phyloP scores from a whole-genome alignment of 768 basidiomycete species.

The Phaeolepiota aurea region DNA sequence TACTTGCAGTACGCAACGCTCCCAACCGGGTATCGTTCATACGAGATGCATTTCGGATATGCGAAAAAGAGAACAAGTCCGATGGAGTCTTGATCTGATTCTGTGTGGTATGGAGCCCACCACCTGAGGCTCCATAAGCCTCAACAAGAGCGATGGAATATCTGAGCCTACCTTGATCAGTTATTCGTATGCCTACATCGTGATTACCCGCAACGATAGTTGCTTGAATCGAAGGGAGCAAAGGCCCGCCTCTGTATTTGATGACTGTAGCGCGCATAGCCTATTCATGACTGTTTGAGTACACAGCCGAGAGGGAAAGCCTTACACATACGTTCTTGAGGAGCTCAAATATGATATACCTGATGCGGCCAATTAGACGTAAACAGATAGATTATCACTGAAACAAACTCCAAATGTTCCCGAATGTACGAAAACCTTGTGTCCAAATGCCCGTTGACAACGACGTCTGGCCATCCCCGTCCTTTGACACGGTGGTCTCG shows the following conservation, averaged over 20 bases:
- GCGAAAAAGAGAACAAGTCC: conserved; percentile 87
- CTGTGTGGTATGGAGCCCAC: conserved; percentile 51
- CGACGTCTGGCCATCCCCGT: conserved; percentile 50
- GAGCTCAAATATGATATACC: conserved; percentile 85
- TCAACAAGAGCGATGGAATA: neutral
- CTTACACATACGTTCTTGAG: conserved; percentile 68
- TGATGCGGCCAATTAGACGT: conserved; percentile 14
- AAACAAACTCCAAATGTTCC: conserved; percentile 71
- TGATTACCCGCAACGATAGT: conserved; percentile 73
- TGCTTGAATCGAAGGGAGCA: conserved; percentile 55
- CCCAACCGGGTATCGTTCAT: conserved; percentile 60
- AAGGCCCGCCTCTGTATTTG: conserved; percentile 32
- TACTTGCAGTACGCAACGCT: conserved; percentile 56
- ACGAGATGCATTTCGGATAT: conserved; percentile 66
- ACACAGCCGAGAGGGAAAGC: neutral
- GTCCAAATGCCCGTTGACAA: conserved; percentile 65
- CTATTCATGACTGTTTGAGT: conserved; percentile 24
- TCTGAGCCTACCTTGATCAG: conserved; percentile 67
- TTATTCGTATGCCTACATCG: conserved; percentile 75
- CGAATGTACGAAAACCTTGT: conserved; percentile 76
- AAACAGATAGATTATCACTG: conserved; percentile 1
- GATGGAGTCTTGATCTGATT: conserved; percentile 48
- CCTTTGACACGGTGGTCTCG: conserved; percentile 14
- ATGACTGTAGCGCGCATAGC: conserved; percentile 63
- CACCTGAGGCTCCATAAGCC: conserved; percentile 36